Evolutionary conservation across 75 land plant genomes (phyloP).

Genomic region (Selaginella moellendorffii): DNA sequence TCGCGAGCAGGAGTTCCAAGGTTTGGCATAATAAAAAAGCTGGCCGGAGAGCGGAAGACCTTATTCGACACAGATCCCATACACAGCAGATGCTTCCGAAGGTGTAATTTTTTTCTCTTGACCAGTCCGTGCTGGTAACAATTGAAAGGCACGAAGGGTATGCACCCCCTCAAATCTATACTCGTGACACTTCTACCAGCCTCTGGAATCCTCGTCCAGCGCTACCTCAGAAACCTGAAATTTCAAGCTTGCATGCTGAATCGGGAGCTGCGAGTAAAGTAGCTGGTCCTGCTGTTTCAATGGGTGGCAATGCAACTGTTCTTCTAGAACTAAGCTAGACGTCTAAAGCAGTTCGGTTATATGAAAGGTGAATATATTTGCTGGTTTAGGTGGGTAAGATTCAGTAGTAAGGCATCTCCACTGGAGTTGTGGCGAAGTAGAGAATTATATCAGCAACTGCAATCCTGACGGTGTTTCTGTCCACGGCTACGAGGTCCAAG

Average conservation of each 20-base stretch:
- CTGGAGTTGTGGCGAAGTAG: conserved; percentile 88
- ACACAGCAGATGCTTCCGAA: too few relatives aligned
- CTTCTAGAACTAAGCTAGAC: too few relatives aligned
- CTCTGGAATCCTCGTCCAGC: conserved; percentile 54
- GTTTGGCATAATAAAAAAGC: conserved; percentile 78
- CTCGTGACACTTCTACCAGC: conserved; percentile 63
- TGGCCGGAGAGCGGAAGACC: conserved; percentile 65
- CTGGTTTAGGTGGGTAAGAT: too few relatives aligned
- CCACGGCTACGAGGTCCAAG: conserved; percentile 80
- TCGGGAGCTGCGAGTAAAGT: conserved; percentile 17
- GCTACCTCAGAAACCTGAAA: conserved; percentile 5
- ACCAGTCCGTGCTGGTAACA: conserved; percentile 87
- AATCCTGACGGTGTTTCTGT: conserved; percentile 87
- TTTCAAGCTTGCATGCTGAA: conserved; percentile 19
- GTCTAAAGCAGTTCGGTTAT: too few relatives aligned
- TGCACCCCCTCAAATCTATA: conserved; percentile 68
- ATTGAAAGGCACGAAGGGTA: too few relatives aligned
- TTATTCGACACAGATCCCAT: conserved; percentile 33
- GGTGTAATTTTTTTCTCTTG: too few relatives aligned
- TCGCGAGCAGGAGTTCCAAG: conserved; percentile 90
- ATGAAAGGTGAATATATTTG: too few relatives aligned
- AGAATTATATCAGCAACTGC: conserved; percentile 85
- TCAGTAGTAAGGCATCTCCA: conserved; percentile 92
- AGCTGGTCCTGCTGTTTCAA: too few relatives aligned
- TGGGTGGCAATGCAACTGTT: too few relatives aligned